Evolutionary conservation across 306 rosid genomes (phyloP).

Genomic region (Ceratonia siliqua): DNA sequence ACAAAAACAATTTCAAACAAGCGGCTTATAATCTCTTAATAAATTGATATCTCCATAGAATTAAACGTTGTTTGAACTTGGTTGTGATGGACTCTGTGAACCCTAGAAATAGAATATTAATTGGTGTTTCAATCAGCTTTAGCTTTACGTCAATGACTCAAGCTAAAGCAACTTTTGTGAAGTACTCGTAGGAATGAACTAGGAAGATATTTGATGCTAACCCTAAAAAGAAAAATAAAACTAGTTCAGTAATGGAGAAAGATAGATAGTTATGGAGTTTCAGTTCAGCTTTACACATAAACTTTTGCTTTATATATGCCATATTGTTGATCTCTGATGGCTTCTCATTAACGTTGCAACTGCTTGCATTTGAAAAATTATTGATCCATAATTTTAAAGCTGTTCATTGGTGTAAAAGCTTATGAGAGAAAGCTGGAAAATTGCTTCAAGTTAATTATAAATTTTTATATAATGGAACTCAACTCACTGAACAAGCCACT

Average conservation of each 20-base stretch:
- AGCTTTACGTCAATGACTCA: conserved; percentile 22
- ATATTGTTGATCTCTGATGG: conserved; percentile 1
- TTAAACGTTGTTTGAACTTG: conserved; percentile 41
- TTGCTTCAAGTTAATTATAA: conserved; percentile 5
- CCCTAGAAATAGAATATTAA: conserved; percentile 41
- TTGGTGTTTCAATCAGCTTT: conserved; percentile 33
- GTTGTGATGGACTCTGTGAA: conserved; percentile 34
- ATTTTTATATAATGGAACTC: conserved; percentile 27
- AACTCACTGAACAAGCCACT: conserved; percentile 7
- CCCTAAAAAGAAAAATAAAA: neutral
- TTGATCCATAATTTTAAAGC: neutral
- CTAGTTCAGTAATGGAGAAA: neutral
- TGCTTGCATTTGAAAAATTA: neutral
- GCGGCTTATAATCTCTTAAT: too few relatives aligned
- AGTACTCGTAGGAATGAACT: neutral
- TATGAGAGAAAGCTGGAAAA: conserved; percentile 19
- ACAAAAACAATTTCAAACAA: too few relatives aligned
- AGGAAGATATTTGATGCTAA: conserved; percentile 7
- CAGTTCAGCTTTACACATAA: conserved; percentile 20
- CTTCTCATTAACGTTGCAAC: conserved; percentile 20
- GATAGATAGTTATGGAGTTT: neutral
- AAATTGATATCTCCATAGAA: conserved; percentile 40
- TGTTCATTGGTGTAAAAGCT: conserved; percentile 29
- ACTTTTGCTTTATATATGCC: neutral
- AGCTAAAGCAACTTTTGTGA: conserved; percentile 18